These are phyloP conservation scores for Plasmodium falciparum DNA, from an alignment of 169 alveolate genomes.

Conservation along the genomic window DNA sequence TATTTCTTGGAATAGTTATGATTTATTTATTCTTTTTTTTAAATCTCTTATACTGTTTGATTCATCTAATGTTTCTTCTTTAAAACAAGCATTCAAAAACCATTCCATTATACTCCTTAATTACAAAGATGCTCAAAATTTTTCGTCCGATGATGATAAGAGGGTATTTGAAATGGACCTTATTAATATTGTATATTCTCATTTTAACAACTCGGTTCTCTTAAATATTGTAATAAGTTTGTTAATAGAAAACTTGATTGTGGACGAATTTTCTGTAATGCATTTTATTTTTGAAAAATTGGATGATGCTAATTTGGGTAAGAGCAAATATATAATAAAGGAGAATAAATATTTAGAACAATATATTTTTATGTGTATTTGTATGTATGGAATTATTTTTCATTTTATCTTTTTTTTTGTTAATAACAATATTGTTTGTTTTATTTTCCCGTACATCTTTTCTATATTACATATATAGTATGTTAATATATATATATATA, in stretches of 20 bases:
- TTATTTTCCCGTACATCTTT: neutral
- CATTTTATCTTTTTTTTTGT: neutral
- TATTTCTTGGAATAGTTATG: conserved; percentile 43
- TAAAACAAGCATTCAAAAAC: conserved; percentile 43
- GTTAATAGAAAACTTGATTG: conserved; percentile 39
- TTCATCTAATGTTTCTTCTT: conserved; percentile 63
- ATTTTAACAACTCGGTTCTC: conserved; percentile 55
- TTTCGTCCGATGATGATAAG: conserved; percentile 38
- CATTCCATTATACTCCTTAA: conserved; percentile 55
- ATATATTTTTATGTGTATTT: neutral
- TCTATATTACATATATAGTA: neutral
- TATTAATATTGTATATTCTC: conserved; percentile 34
- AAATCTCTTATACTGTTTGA: conserved; percentile 68
- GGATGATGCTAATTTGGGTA: conserved; percentile 57
- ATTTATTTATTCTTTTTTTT: conserved; percentile 56
- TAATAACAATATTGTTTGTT: neutral
- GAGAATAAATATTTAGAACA: neutral
- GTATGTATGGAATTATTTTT: neutral
- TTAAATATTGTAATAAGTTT: conserved; percentile 50
- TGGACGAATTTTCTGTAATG: conserved; percentile 57
- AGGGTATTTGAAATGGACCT: conserved; percentile 39
- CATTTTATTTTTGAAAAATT: conserved; percentile 50
- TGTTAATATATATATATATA: neutral
- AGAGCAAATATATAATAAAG: neutral
- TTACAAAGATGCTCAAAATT: conserved; percentile 40